A percentile compares a stretch with the other conserved stretches of the same genome.
Conservation (phyloP, 768 basidiomycete genomes). For the Suillus decipiens region DNA sequence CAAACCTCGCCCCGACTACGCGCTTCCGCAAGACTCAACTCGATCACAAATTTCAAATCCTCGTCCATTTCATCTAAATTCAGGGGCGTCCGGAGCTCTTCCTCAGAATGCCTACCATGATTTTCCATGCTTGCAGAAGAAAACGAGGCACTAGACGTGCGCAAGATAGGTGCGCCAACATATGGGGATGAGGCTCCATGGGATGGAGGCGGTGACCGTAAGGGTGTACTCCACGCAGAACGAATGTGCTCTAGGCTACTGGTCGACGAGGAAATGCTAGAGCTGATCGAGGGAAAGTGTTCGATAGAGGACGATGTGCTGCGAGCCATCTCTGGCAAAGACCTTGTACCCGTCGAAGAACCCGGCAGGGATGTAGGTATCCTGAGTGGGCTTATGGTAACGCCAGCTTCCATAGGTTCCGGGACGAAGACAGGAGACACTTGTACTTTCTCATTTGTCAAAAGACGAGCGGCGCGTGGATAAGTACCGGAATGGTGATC, state of each 20-base stretch:
- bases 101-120: slow-evolving; percentile 2
- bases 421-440: slow-evolving; percentile 50
- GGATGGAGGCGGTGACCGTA: slow-evolving; percentile 25
- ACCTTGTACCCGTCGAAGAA: slow-evolving; percentile 12
- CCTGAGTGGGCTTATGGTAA: slow-evolving; percentile 31
- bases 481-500: slow-evolving; percentile 29
- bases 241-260: slow-evolving; percentile 17
- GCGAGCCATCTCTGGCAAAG: slow-evolving; percentile 9
- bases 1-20: slow-evolving; percentile 14
- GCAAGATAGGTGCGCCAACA: slow-evolving; percentile 13
- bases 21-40: slow-evolving; percentile 66
- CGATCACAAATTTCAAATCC: slow-evolving; percentile 64
- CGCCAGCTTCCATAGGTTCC: slow-evolving; percentile 60
- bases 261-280: slow-evolving; percentile 27
- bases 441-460: slow-evolving; percentile 55
- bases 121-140: slow-evolving; percentile 18
- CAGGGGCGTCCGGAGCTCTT: not conserved
- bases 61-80: slow-evolving; percentile 52
- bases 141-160: slow-evolving; percentile 18
- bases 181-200: slow-evolving; percentile 21
- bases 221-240: slow-evolving; percentile 44
- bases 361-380: slow-evolving; percentile 12
- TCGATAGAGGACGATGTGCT: slow-evolving; percentile 27
- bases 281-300: slow-evolving; percentile 37
- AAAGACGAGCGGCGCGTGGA: slow-evolving; percentile 26